These are phyloP conservation scores for Candida xyloterini DNA, from an alignment of 805 yeast genomes.

Conservation along the genomic window DNA sequence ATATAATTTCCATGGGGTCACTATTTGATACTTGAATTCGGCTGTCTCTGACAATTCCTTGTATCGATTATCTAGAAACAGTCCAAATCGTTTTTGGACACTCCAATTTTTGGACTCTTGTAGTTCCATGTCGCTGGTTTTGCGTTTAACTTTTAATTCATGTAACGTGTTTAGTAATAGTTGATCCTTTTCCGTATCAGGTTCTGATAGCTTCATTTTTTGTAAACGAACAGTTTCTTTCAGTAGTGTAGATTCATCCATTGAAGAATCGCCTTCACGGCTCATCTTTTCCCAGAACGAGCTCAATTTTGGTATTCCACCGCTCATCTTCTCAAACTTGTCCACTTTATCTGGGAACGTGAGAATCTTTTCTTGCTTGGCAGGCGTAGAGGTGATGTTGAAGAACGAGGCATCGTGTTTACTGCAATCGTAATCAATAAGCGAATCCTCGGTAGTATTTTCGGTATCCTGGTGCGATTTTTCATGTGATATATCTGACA, in stretches of 20 bases:
- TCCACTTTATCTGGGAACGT: slow-evolving; percentile 28
- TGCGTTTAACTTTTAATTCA: slow-evolving; percentile 5
- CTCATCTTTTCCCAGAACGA: slow-evolving; percentile 13
- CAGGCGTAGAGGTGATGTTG: slow-evolving; percentile 13
- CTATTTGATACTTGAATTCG: slow-evolving; percentile 26
- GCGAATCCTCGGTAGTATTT: slow-evolving; percentile 6
- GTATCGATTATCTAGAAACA: slow-evolving; percentile 27
- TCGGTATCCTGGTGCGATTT: slow-evolving; percentile 9
- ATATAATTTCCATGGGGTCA: slow-evolving; percentile 29
- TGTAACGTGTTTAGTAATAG: background rate
- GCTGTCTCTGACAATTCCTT: slow-evolving; percentile 28
- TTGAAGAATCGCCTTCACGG: slow-evolving; percentile 1
- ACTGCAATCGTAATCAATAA: slow-evolving; percentile 4
- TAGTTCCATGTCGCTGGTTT: background rate
- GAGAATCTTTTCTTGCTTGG: slow-evolving; percentile 2
- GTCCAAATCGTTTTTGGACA: slow-evolving; percentile 26
- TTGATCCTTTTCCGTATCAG: slow-evolving; percentile 3
- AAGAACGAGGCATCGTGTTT: background rate
- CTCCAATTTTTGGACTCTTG: slow-evolving; percentile 7
- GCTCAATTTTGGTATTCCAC: slow-evolving; percentile 19
- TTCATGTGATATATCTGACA: slow-evolving; percentile 4
- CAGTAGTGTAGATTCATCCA: slow-evolving; percentile 1
- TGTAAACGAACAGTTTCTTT: slow-evolving; percentile 4
- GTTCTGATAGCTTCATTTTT: slow-evolving; percentile 8
- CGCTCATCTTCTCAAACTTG: slow-evolving; percentile 31